Conservation (phyloP, 345 rosid genomes). For the Citropsis articulata region DNA sequence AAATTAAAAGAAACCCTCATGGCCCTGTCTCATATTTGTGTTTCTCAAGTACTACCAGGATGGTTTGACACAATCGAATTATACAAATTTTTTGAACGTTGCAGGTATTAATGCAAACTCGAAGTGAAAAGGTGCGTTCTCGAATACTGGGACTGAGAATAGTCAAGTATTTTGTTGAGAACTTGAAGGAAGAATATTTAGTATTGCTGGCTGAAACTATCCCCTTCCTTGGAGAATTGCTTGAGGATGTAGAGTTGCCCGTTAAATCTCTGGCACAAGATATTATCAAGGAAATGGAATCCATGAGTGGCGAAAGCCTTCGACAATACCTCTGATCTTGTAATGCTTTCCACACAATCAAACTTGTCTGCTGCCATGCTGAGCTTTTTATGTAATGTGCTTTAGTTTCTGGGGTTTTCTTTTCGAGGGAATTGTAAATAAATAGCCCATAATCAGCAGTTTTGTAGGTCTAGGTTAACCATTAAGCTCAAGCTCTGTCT, state of each 20-base stretch:
- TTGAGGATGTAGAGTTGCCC: conserved; percentile 78
- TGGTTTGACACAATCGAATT: neutral
- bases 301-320: conserved; percentile 82
- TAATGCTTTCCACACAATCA: neutral
- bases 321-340: conserved; percentile 52
- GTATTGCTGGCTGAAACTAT: conserved; percentile 78
- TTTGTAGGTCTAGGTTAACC: conserved; percentile 6
- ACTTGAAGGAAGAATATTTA: conserved; percentile 82
- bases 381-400: neutral
- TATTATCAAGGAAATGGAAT: conserved; percentile 80
- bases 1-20: neutral
- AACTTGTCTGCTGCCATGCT: neutral
- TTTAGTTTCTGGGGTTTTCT: neutral
- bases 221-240: conserved; percentile 85
- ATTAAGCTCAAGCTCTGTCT: neutral
- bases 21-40: neutral
- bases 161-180: conserved; percentile 64
- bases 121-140: conserved; percentile 76
- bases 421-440: conserved; percentile 4
- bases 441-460: neutral
- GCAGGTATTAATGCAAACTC: conserved; percentile 90
- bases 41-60: neutral
- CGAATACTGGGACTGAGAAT: conserved; percentile 75
- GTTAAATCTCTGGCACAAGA: conserved; percentile 86
- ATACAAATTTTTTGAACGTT: neutral